Conservation (phyloP, 441 rosid genomes). For the Gossypium davidsonii region DNA sequence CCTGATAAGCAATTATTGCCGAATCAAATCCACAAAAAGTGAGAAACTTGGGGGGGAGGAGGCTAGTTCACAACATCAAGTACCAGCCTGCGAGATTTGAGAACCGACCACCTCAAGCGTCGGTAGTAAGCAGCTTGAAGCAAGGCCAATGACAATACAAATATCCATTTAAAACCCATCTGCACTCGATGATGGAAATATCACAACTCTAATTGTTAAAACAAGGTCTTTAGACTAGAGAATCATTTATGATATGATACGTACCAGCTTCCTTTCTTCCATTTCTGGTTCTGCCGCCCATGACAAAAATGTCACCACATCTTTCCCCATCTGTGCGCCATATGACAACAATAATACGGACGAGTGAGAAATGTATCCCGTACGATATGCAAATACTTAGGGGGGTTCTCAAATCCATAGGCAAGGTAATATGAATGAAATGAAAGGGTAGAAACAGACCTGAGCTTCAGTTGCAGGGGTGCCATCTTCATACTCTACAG, state of each 20-base stretch:
- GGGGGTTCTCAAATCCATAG: not conserved
- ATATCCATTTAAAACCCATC: slow-evolving; percentile 99
- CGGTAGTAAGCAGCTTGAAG: slow-evolving; percentile 93
- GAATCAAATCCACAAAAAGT: slow-evolving; percentile 9
- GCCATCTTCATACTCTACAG: slow-evolving; percentile 97
- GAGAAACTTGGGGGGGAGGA: not conserved
- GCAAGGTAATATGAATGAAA: not conserved
- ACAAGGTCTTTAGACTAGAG: not conserved
- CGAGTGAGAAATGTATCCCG: not conserved
- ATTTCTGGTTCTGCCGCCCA: slow-evolving; percentile 99
- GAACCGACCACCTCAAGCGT: slow-evolving; percentile 87
- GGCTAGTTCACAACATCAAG: slow-evolving; percentile 88
- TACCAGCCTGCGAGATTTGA: slow-evolving; percentile 86
- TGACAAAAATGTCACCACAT: slow-evolving; percentile 77
- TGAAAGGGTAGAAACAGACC: slow-evolving; percentile 33
- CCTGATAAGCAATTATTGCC: slow-evolving; percentile 33
- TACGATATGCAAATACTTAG: not conserved
- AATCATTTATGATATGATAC: not conserved
- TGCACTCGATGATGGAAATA: slow-evolving; percentile 25
- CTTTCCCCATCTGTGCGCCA: slow-evolving; percentile 90
- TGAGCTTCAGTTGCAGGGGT: slow-evolving; percentile 96
- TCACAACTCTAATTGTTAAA: not conserved
- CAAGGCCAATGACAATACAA: slow-evolving; percentile 84
- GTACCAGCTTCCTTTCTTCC: slow-evolving; percentile 98
- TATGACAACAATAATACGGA: slow-evolving; percentile 2